A percentile compares a stretch with the other conserved stretches of the same genome.
Conservation (phyloP, 179 eudicot genomes). For the Heliamphora pulchella region DNA sequence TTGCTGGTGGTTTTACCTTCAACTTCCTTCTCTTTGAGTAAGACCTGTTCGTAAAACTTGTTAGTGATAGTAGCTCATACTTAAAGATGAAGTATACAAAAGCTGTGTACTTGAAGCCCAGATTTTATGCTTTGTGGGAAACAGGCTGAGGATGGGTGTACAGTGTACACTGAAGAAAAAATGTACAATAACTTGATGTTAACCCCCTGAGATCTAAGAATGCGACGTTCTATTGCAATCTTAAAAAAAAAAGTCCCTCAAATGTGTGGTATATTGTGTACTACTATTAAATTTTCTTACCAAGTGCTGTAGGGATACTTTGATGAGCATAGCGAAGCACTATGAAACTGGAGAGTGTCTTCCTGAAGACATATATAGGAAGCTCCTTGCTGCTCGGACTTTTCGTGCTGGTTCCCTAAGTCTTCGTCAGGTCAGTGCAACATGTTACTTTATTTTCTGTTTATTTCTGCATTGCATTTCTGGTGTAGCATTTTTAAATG, state of each 20-base stretch:
- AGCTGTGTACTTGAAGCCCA: background rate
- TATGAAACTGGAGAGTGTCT: slow-evolving; percentile 87
- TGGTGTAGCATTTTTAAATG: background rate
- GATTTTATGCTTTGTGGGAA: background rate
- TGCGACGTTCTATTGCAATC: no score
- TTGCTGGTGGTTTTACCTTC: background rate
- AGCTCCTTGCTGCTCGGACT: slow-evolving; percentile 90
- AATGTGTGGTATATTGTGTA: background rate
- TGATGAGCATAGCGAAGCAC: slow-evolving; percentile 93
- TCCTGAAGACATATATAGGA: slow-evolving; percentile 81
- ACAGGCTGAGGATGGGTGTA: no score
- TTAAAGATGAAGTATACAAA: background rate
- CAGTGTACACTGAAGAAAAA: no score
- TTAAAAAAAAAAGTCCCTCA: no score
- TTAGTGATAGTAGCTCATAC: slow-evolving; percentile 2
- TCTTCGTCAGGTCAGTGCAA: slow-evolving; percentile 71
- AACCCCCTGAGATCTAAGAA: background rate
- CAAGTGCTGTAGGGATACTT: slow-evolving; percentile 62
- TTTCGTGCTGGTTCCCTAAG: slow-evolving; percentile 84
- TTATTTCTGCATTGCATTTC: background rate
- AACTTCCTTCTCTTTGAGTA: background rate
- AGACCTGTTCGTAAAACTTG: background rate
- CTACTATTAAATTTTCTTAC: slow-evolving; percentile 1
- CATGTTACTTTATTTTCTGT: background rate
- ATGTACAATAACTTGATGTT: no score